Conservation (phyloP, 2,329 filamentous ascomycete genomes). For the Arthrobotrys iridis region DNA sequence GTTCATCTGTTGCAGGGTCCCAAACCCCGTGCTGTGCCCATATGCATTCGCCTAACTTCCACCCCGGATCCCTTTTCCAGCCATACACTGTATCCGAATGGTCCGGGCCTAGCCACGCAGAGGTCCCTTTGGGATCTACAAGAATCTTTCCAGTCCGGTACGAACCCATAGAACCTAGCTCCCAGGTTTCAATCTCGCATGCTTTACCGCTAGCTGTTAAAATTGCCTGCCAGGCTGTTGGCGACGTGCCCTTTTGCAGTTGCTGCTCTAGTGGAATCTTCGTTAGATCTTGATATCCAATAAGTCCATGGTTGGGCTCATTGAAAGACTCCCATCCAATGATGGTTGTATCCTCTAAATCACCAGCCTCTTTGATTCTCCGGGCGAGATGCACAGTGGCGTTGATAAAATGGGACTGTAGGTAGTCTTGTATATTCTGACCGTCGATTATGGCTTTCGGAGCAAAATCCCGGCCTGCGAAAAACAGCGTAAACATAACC, state of each 20-base stretch:
- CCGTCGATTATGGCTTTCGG: conserved; percentile 96
- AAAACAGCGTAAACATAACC: conserved; percentile 94
- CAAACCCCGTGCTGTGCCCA: conserved; percentile 98
- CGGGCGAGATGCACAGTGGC: conserved; percentile 83
- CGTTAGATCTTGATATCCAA: conserved; percentile 83
- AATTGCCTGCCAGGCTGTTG: conserved; percentile 93
- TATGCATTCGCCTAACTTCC: conserved; percentile 92
- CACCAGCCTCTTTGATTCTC: conserved; percentile 87
- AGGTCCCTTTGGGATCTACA: conserved; percentile 86
- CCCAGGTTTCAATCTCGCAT: conserved; percentile 90
- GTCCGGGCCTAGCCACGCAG: conserved; percentile 81
- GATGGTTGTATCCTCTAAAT: conserved; percentile 84
- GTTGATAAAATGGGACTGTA: conserved; percentile 84
- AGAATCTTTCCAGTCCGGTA: conserved; percentile 85
- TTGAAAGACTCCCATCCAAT: conserved; percentile 98
- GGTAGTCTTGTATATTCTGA: conserved; percentile 93
- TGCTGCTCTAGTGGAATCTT: conserved; percentile 86
- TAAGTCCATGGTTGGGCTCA: conserved; percentile 88
- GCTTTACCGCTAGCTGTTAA: conserved; percentile 89
- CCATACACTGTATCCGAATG: conserved; percentile 89
- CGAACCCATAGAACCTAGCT: conserved; percentile 90
- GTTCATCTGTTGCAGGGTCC: conserved; percentile 79
- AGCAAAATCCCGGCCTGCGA: conserved; percentile 87
- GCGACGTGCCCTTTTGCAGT: conserved; percentile 89
- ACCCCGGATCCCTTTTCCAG: conserved; percentile 85